Conservation (phyloP, 2,329 filamentous ascomycete species). For the Trichoderma oligosporum region DNA sequence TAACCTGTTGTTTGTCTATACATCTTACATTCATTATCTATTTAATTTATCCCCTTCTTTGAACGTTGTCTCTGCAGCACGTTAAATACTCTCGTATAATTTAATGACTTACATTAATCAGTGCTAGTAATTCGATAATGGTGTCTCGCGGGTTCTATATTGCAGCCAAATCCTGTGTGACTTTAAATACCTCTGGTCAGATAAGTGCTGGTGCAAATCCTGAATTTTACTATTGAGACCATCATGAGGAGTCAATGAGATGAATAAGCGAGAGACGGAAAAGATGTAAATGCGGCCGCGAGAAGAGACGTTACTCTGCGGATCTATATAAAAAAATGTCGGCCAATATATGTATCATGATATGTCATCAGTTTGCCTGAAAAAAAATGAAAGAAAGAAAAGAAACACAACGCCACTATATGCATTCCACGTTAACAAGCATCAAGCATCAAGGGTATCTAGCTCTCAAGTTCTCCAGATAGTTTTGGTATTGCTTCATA, state of each 20-base stretch:
- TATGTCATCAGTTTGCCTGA: slow-evolving; percentile 10
- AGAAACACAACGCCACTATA: slow-evolving; percentile 7
- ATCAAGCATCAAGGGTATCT: slow-evolving; percentile 13
- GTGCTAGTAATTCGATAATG: too few species aligned
- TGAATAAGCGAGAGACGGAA: too few species aligned
- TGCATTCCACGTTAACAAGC: slow-evolving; percentile 4
- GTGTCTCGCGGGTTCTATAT: too few species aligned
- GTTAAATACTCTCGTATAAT: too few species aligned
- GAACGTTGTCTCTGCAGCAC: too few species aligned
- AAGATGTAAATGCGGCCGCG: neutral
- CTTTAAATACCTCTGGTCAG: too few species aligned
- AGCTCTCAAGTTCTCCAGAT: slow-evolving; percentile 12
- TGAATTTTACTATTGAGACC: too few species aligned
- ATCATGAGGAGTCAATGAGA: too few species aligned
- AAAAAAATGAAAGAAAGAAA: neutral
- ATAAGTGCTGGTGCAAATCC: too few species aligned
- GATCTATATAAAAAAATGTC: neutral
- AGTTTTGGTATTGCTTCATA: slow-evolving; percentile 17
- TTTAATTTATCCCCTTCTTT: neutral
- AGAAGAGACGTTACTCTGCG: slow-evolving; percentile 6
- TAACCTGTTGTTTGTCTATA: too few species aligned
- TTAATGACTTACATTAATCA: too few species aligned
- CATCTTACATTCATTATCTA: neutral
- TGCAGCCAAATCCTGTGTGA: too few species aligned
- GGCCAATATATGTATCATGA: slow-evolving; percentile 4